These are phyloP conservation scores for Macrocybe gigantea DNA, from an alignment of 768 basidiomycete species.

Conservation along the genomic window DNA sequence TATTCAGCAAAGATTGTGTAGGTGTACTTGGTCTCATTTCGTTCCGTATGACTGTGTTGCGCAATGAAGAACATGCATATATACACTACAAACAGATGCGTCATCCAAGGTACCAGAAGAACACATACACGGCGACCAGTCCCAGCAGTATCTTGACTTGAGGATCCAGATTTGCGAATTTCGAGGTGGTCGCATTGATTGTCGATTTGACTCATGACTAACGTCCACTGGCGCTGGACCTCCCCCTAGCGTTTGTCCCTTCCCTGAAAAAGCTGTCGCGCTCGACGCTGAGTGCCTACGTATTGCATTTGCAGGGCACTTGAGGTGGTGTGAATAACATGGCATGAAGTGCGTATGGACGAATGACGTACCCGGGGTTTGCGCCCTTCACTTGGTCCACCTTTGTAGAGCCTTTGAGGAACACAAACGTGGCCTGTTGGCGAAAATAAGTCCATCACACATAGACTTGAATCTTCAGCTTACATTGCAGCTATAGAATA, in stretches of 20 bases:
- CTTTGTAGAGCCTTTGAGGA: constrained; percentile 60
- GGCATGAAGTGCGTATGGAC: neutral
- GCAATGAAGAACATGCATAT: neutral
- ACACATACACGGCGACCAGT: constrained; percentile 56
- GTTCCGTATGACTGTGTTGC: neutral
- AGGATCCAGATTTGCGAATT: constrained; percentile 50
- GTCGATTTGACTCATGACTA: constrained; percentile 21
- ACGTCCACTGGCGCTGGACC: constrained; percentile 29
- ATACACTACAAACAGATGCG: too few relatives aligned
- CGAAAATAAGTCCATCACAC: neutral
- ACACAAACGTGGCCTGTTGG: constrained; percentile 78
- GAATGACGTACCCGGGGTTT: constrained; percentile 46
- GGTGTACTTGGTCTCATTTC: neutral
- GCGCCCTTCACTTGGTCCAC: constrained; percentile 74
- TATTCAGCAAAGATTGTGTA: neutral
- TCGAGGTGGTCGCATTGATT: constrained; percentile 25
- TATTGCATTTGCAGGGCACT: constrained; percentile 51
- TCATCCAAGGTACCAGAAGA: constrained; percentile 48
- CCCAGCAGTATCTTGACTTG: constrained; percentile 62
- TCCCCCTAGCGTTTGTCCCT: constrained; percentile 69
- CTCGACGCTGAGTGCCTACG: constrained; percentile 40
- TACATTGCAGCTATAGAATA: constrained; percentile 75
- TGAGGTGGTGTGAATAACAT: constrained; percentile 1
- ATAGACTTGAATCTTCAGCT: constrained; percentile 12
- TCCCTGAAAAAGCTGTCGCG: constrained; percentile 56